Base-by-base conservation (phyloP, 371 early-diverging fungal species). In the Mucor mucedo region DNA sequence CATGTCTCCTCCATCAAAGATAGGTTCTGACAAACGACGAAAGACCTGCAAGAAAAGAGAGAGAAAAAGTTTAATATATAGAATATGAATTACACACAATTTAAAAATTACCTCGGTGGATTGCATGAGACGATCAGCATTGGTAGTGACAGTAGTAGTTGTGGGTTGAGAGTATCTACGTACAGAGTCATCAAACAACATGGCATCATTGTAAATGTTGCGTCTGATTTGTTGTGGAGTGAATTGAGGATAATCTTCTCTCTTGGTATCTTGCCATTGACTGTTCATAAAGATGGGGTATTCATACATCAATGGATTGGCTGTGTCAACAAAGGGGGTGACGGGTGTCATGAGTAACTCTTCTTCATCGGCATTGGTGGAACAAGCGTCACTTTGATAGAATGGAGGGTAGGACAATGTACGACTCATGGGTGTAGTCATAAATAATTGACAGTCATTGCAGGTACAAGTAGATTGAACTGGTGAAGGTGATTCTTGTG, bases 301-400 rank as follows among this genome's bases (percentile, higher is more conserved):
- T 33, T 55, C 60, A 56, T 48, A 56, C 44, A 55, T 27, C 4
- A 11, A 16, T 50, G 38, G 14, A 10, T 16, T 50, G 38, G 14
- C 28, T 38, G 50, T 48, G 29, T 60, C 64, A 38, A 63, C 60
- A 55, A 64, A 60, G 9, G 71, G 62, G 29, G 69, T 72, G 21
- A 66, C 45, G 32, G 73, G 73, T 30, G 70, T 72, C 66, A 63
- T 66, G 16, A 65, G 49, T 28, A 69, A 66, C 11, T 72, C 69
- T 29, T 68, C 66, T 45, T 66, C 72, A 30, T 63, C 65, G n/a
- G 52, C 55, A 2, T 40, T 55, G 4, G 67, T 62, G 2, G 71
- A 66, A 8, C 52, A 52, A 52, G 66, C 68, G 21, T 62, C 61
- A 16, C 48, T 47, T 40, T 33, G 13, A 16, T 61, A 66, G 28